Percentiles rank a stretch among this genome's conserved stretches.
Conservation (phyloP, 2,329 filamentous ascomycete genomes). For the Periconia macrospinosa region DNA sequence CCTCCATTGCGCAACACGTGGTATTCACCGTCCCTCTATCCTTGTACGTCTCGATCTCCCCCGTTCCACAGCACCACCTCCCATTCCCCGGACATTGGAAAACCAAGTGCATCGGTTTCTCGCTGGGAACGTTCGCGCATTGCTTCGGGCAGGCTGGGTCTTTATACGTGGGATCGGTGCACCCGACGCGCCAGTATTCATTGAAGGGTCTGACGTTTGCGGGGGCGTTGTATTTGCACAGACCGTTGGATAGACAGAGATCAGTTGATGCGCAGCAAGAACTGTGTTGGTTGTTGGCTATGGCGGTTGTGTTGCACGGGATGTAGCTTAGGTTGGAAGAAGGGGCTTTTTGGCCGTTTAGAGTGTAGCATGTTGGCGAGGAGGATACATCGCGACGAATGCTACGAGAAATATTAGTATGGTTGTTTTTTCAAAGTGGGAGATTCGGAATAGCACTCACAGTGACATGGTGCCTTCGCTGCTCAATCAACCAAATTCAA, state of each 20-base stretch:
- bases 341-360: background rate
- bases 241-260: conserved; percentile 15
- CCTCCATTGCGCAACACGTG: conserved; percentile 2
- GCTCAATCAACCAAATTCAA: no score
- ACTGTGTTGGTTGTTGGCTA: conserved; percentile 8
- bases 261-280: conserved; percentile 12
- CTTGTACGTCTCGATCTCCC: background rate
- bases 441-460: no score
- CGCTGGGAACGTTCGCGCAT: conserved; percentile 6
- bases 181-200: conserved; percentile 14
- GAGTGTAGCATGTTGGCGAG: conserved; percentile 2
- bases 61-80: conserved; percentile 8
- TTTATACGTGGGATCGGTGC: conserved; percentile 14
- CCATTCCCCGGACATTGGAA: conserved; percentile 7
- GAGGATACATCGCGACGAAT: background rate
- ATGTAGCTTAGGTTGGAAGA: conserved; percentile 7
- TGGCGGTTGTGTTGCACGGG: conserved; percentile 16
- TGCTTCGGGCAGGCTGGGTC: conserved; percentile 12
- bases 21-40: conserved; percentile 3
- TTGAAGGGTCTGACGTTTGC: conserved; percentile 2
- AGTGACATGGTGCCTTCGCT: no score
- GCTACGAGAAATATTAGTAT: background rate
- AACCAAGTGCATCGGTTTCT: background rate
- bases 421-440: no score
- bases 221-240: conserved; percentile 10